Evolutionary conservation across 768 basidiomycete genomes (phyloP).

Genomic region (Glaciozyma antarctica): DNA sequence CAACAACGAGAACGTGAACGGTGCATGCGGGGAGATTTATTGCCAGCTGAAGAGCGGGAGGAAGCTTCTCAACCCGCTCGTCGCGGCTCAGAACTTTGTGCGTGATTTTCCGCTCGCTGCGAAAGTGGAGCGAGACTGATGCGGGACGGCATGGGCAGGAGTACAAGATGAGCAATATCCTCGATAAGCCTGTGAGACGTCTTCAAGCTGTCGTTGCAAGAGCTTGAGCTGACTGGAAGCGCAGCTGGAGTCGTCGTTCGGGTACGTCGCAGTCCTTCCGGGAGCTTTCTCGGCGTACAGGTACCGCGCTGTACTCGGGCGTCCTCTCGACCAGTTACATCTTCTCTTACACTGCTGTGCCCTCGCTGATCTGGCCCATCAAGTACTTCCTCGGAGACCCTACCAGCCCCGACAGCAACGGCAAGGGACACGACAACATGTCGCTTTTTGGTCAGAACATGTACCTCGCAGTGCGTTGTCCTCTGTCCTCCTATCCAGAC

Average conservation of each 20-base stretch:
- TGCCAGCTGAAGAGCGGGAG: slow-evolving; percentile 65
- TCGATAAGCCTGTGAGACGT: slow-evolving; percentile 74
- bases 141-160: neutral
- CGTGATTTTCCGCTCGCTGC: neutral
- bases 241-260: slow-evolving; percentile 61
- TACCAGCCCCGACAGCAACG: neutral
- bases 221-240: neutral
- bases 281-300: slow-evolving; percentile 98
- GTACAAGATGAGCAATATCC: slow-evolving; percentile 93
- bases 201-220: neutral
- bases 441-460: neutral
- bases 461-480: neutral
- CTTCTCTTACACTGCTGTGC: neutral
- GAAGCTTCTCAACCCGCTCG: slow-evolving; percentile 79
- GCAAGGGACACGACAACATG: slow-evolving; percentile 47
- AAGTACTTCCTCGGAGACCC: slow-evolving; percentile 58
- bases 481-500: neutral
- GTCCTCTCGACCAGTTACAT: slow-evolving; percentile 48
- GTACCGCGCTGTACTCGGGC: slow-evolving; percentile 80
- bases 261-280: slow-evolving; percentile 68
- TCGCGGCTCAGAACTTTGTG: slow-evolving; percentile 72
- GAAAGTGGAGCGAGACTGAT: neutral
- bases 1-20: slow-evolving; percentile 19
- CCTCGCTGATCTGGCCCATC: neutral
- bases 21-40: slow-evolving; percentile 68